phyloP scores from a whole-genome alignment of 331 rosid genomes.

The Erythrophleum ivorense region DNA sequence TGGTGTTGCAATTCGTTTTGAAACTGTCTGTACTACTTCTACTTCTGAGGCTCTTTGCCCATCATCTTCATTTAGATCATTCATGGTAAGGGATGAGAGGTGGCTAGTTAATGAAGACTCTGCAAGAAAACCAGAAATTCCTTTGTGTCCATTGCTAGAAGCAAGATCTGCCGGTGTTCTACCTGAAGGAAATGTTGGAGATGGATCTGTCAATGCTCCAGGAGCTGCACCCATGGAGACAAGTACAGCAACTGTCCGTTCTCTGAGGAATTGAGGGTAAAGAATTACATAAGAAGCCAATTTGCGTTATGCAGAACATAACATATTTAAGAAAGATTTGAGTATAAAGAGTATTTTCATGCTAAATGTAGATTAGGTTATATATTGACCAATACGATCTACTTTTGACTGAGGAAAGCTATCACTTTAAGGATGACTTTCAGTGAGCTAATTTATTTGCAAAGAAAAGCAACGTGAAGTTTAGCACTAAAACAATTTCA shows the following conservation, averaged over 20 bases:
- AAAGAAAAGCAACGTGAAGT: slow-evolving; percentile 24
- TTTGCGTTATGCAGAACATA: slow-evolving; percentile 25
- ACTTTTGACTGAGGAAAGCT: slow-evolving; percentile 30
- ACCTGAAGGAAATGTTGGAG: slow-evolving; percentile 67
- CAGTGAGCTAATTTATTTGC: slow-evolving; percentile 20
- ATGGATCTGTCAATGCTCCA: slow-evolving; percentile 79
- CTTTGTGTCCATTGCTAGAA: slow-evolving; percentile 75
- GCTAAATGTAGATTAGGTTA: slow-evolving; percentile 24
- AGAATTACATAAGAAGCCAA: slow-evolving; percentile 30
- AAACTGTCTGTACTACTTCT: slow-evolving; percentile 64
- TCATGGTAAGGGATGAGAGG: slow-evolving; percentile 62
- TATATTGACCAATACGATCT: slow-evolving; percentile 22
- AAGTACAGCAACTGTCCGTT: slow-evolving; percentile 75
- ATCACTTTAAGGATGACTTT: slow-evolving; percentile 27
- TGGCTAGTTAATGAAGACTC: slow-evolving; percentile 70
- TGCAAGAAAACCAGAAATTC: slow-evolving; percentile 86
- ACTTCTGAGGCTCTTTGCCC: slow-evolving; percentile 47
- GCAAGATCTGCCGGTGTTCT: slow-evolving; percentile 85
- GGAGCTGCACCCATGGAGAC: slow-evolving; percentile 64
- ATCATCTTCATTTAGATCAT: slow-evolving; percentile 56
- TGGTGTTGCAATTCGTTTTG: slow-evolving; percentile 74
- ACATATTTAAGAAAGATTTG: slow-evolving; percentile 35
- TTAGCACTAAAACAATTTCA: slow-evolving; percentile 31
- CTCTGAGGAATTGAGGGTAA: slow-evolving; percentile 56
- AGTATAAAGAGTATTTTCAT: slow-evolving; percentile 21